Evolutionary conservation across 306 rosid species (phyloP), one percentile per base, ranked within the genome.

Genomic region (Vigna angularis): DNA sequence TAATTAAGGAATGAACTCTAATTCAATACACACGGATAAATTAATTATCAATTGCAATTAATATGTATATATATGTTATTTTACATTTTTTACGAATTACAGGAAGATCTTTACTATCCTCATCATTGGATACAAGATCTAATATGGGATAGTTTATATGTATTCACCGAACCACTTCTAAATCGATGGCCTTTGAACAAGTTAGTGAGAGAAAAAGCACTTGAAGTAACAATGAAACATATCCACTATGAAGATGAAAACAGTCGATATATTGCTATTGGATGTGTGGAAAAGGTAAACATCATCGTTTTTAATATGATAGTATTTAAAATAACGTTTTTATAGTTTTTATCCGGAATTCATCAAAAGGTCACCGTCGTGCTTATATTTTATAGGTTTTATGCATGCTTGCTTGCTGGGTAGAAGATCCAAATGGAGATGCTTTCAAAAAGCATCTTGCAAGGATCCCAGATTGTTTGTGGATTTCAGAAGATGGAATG

Each of bases 401-500:
- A 14, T 85, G 84, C 20, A 91, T 86, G 88, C 87, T 91, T 22
- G 86, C 91, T 36, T 88, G 97, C 66, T 91, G 92, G 94, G 90
- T 59, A 13, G 94, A 91, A 84, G 91, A 89, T 80, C 86, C 94
- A 26, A 64, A 89, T 40, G 91, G 89, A 45, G 91, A 88, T 68
- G 76, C 83, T 50, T 90, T 86, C 55, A 90, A 86, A 74, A 88
- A 86, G 15, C 50, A 45, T 45, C 50, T 45, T 45, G 50, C 50
- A 45, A 45, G 50, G 74, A 47, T 91, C 67, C 92, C 88, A 0
- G 97, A 91, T 74, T 85, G 75, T 47, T n/a, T 89, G 34, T 91
- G 94, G 97, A 66, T 91, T 66, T 83, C 91, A 10, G 93, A 89
- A 79, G 94, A 91, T 83, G 91, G 97, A 80, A 88, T 91, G 83